Base-by-base conservation (phyloP, 768 basidiomycete genomes). In the Hemileccinum rubropunctum region DNA sequence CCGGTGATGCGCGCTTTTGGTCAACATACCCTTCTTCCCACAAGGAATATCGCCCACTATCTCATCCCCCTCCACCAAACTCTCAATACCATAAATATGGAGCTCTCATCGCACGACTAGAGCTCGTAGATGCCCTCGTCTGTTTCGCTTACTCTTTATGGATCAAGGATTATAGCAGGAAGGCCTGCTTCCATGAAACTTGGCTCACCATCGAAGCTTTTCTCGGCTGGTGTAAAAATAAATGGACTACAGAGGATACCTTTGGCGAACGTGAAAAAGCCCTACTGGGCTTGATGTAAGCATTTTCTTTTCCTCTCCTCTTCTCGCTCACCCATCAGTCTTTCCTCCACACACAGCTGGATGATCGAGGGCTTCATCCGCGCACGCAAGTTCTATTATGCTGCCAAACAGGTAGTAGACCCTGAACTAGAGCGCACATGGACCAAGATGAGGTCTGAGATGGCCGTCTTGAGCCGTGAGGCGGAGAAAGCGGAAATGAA, bases 91-190 rank as follows among this genome's bases (percentile, higher is more conserved):
- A 89, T 66, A 86, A 84, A 63, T 77, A 82, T 55, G 88, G 86
- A 17, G 82, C 82, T 18, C 70, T 88, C 55, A 85, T 91, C 61
- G 86, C 87, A 26, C 79, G 87, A 21, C 76, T 91, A 17, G 90
- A 91, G 64, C 82, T 88, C 41, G 70, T 90, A 35, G 89, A 93
- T 67, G 86, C 90, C 37, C 77, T 92, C 49, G 73, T 92, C 37
- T 87, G 86, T 69, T 93, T 92, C 70, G 81, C 86, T 4, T 94
- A 90, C 63, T 79, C 87, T 5, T 76, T 89, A 57, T 94, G 90
- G 91, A 82, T 80, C 67, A 83, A 78, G 60, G 88, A 90, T 53
- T 81, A 82, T 59, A 66, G 72, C 56, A 73, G 75, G 50, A 75
- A 76, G 50, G 59, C 68, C 7, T 88, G 86, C 65, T 75, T 74